Evolutionary conservation across 805 yeast species (phyloP).

Genomic region (Candida alai): DNA sequence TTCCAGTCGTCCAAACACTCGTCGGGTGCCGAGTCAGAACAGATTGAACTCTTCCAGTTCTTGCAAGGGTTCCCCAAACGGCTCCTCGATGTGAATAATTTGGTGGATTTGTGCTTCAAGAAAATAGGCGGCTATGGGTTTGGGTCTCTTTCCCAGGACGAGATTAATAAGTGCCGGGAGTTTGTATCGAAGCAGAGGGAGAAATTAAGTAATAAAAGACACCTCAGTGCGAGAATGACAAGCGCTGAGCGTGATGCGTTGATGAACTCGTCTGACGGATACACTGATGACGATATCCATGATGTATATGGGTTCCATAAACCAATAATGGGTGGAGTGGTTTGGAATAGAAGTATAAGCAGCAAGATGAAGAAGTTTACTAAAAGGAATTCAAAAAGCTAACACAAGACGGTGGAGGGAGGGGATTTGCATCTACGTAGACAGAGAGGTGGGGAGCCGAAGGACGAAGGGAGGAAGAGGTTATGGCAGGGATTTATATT

Average conservation of each 20-base stretch:
- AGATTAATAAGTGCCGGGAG: conserved; percentile 70
- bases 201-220: conserved; percentile 24
- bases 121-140: conserved; percentile 60
- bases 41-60: conserved; percentile 65
- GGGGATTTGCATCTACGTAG: not conserved
- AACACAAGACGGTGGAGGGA: not conserved
- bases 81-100: conserved; percentile 61
- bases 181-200: conserved; percentile 68
- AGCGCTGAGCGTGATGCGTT: conserved; percentile 36
- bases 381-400: conserved; percentile 12
- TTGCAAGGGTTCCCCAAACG: conserved; percentile 80
- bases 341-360: conserved; percentile 59
- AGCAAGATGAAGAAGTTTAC: conserved; percentile 46
- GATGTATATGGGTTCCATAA: conserved; percentile 43
- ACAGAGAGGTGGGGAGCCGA: too few species aligned
- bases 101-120: conserved; percentile 74
- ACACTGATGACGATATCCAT: conserved; percentile 26
- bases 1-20: conserved; percentile 29
- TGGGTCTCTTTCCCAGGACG: conserved; percentile 77
- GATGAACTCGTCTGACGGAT: conserved; percentile 10
- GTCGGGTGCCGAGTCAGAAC: conserved; percentile 31
- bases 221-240: conserved; percentile 32
- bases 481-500: too few species aligned
- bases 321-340: conserved; percentile 51
- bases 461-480: too few species aligned